Evolutionary conservation across 140 eudicot species (phyloP), one percentile per base, ranked within the genome.

Genomic region (Artemisia princeps): DNA sequence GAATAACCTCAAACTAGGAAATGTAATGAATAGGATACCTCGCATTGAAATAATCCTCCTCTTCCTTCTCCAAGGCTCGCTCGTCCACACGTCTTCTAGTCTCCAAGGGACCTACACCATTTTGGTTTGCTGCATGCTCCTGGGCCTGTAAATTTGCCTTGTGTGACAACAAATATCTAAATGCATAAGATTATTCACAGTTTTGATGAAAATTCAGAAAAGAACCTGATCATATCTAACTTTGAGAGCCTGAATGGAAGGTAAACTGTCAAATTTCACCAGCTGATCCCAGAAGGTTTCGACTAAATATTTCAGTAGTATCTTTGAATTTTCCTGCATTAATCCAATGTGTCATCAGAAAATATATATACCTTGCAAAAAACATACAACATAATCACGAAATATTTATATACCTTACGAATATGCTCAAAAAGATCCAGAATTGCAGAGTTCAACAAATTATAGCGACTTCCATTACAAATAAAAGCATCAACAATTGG

Each of bases 11-110:
- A 52, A 22, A 11, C 16, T 24, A 42, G 2, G 66, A 16, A 33
- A 20, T 10, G 6, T 19, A 65, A 37, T 23, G 49, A 56, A 15
- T 45, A 62, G 23, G 20, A 26, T 63, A 88, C 99, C 99, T 92
- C 72, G 82, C 94, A 33, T 88, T 94, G 68, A 94, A 94, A 73
- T 94, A 94, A 26, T 88, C 96, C 70, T 88, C 99, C 75, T 94
- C 99, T 76, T 94, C 99, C 72, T 94, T 94, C 83, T 88, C 96
- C 79, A 86, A 65, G 50, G 84, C 96, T 40, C 96, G 96, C 30
- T 88, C 96, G 49, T 94, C 96, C 52, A 80, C 72, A 45, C 90
- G 84, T 76, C 82, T 88, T 79, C 94, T 80, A 30, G 94, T 37
- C 44, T 37, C 44, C 44, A 37, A 37, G 44, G 44, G 68, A 65